A percentile compares a stretch with the other conserved stretches of the same genome.
Conservation (phyloP, 352 stramenopile genomes). For the Phytophthora ramorum region DNA sequence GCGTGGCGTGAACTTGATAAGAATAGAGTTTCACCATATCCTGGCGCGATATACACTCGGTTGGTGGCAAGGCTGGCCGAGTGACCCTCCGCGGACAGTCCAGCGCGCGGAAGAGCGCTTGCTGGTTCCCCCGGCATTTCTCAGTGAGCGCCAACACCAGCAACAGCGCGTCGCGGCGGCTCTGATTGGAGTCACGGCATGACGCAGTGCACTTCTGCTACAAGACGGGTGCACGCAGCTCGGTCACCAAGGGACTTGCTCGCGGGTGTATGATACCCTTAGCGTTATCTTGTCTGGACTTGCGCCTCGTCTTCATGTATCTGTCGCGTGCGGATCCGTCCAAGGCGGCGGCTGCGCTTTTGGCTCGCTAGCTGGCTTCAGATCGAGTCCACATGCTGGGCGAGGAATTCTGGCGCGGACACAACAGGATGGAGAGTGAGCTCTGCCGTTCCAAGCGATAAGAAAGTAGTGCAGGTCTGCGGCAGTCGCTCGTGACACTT, state of each 20-base stretch:
- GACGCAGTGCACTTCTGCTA: conserved; percentile 7
- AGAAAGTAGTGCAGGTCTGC: background rate
- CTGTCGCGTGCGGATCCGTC: background rate
- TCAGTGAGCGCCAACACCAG: conserved; percentile 1
- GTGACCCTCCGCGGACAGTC: background rate
- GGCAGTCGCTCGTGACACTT: background rate
- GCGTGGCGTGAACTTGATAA: conserved; percentile 19
- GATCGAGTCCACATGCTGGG: background rate
- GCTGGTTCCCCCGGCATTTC: conserved; percentile 17
- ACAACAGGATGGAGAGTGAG: background rate
- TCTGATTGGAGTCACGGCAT: conserved; percentile 24
- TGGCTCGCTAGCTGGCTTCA: too few species aligned
- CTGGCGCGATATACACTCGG: conserved; percentile 17
- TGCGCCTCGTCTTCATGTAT: conserved; percentile 15
- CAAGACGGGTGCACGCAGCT: background rate
- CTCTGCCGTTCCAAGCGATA: background rate
- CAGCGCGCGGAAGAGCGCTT: background rate
- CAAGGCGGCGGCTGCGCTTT: background rate
- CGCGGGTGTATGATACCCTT: too few species aligned
- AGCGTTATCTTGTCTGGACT: conserved; percentile 16
- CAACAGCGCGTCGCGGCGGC: background rate
- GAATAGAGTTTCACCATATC: conserved; percentile 27
- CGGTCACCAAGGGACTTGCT: background rate
- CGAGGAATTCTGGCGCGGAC: background rate
- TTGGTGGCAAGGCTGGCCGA: conserved; percentile 10